Evolutionary conservation across 768 basidiomycete genomes (phyloP), one percentile per base, ranked within the genome.

Genomic region (Inosperma sp.): DNA sequence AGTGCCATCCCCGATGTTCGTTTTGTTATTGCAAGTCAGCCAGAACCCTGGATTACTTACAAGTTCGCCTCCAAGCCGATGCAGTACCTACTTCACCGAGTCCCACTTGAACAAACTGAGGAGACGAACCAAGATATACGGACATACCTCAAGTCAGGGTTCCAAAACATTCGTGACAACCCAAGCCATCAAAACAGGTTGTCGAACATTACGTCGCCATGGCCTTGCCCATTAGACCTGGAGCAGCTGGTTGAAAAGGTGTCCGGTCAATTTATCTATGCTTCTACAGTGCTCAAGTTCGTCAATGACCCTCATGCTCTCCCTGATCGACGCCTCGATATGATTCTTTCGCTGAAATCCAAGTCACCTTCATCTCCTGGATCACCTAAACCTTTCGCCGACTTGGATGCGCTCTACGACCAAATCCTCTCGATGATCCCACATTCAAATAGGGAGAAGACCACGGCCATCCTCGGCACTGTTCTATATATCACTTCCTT

Each of bases 241-340:
- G 5, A 35, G 19, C 4, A 10, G 2, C 29, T 60, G 9, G 47
- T 54, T 17, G 22, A 51, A 9, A 39, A 47, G 13, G 52, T 59
- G 25, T 59, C 53, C 3, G 60, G 59, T 5, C 56, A 58, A 36
- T 63, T 63, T 42, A 56, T 65, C 7, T 65, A 62, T 39, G 48
- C 62, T 13, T 54, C 59, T 2, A 59, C 59, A 2, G 52, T 61
- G 14, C 37, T 58, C 29, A 53, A 48, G 22, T 54, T 55, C 37
- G 25, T 65, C 21, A 48, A 13, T n/a, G 26, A 39, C 26, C 1
- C 13, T 23, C 30, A 42, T 30, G 16, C 13, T 31, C 31, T 29
- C 4, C 39, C 49, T 5, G 9, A 40, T 7, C 26, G 41, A 31
- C 26, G 49, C 26, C 22, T 50, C 17, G 3, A 39, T 17, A 12